Base-by-base conservation (phyloP, 2,329 filamentous ascomycete species). In the Neofusicoccum cordaticola region DNA sequence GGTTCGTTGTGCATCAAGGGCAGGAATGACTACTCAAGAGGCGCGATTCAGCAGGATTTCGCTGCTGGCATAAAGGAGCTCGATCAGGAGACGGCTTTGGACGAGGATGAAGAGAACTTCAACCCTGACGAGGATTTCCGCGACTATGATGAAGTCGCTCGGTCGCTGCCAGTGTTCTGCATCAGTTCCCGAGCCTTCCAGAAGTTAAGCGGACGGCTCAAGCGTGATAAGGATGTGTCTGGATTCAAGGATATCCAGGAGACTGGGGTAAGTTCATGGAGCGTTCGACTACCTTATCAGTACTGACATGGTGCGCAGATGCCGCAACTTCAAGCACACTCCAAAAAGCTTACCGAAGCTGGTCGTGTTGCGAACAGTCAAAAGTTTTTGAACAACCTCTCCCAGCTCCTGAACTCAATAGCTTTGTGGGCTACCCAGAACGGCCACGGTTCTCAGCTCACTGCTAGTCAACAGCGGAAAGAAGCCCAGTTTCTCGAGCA, bases 131-230 rank as follows among this genome's bases (percentile, higher is more conserved):
- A 81, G n/a, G 82, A 87, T 6, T 50, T 78, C 2, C 80, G 85
- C 9, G 82, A 89, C 68, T 90, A 90, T 61, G 80, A 85, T 0
- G 74, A 85, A 48, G 80, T 89, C 7, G 86, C 84, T 0, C 73
- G 73, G 8, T 79, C 77, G 0, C 77, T 90, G 0, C 83, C 86
- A 0, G 86, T 90, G 1, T 90, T 89, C 69, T 90, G 87, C 66
- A 84, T 90, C 15, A 87, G 85, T 65, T 85, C 84, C 52, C 78
- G 84, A 50, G 86, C 83, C 0, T 90, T 88, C 62, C 86, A 90
- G 68, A 86, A 86, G 68, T 74, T 90, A n/a, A 77, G 79, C 44
- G 85, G 84, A 1, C 80, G 84, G 3, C 70, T 88, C 8, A 71
- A 77, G 61, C 83, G 84, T 48, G 86, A 90, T 62, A 74, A 78